These are phyloP conservation scores for Salvia sclarea DNA, from an alignment of 305 asterid genomes.

Conservation along the genomic window DNA sequence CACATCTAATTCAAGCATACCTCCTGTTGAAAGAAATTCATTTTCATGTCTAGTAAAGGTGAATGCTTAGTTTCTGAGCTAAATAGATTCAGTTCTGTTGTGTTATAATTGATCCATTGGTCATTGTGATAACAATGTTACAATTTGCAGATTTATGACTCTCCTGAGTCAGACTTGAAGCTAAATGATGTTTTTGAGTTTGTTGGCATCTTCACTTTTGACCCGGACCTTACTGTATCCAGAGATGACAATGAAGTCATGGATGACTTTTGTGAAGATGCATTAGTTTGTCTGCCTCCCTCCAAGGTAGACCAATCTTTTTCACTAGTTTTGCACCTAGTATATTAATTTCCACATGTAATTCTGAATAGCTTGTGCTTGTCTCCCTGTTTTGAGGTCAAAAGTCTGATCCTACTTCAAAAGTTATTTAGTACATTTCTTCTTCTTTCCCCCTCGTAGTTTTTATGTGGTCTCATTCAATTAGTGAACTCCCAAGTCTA, in stretches of 20 bases:
- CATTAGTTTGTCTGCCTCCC: slow-evolving; percentile 52
- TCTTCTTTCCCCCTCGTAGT: neutral
- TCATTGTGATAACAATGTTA: slow-evolving; percentile 20
- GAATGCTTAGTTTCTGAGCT: slow-evolving; percentile 25
- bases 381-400: neutral
- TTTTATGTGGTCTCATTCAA: neutral
- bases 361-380: neutral
- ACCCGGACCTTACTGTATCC: slow-evolving; percentile 49
- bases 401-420: neutral
- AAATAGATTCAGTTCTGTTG: neutral
- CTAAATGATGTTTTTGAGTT: slow-evolving; percentile 92
- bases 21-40: slow-evolving; percentile 44
- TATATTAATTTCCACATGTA: slow-evolving; percentile 1
- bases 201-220: slow-evolving; percentile 75
- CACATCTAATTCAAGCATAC: slow-evolving; percentile 38
- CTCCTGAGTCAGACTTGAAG: slow-evolving; percentile 72
- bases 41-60: slow-evolving; percentile 87
- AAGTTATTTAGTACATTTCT: neutral
- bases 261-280: slow-evolving; percentile 57
- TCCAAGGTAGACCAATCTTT: slow-evolving; percentile 52
- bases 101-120: neutral
- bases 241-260: slow-evolving; percentile 47
- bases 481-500: neutral
- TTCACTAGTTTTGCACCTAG: slow-evolving; percentile 16
- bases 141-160: slow-evolving; percentile 71